phyloP scores from a whole-genome alignment of 2,329 filamentous ascomycete genomes.

The Trichoderma semiorbis region DNA sequence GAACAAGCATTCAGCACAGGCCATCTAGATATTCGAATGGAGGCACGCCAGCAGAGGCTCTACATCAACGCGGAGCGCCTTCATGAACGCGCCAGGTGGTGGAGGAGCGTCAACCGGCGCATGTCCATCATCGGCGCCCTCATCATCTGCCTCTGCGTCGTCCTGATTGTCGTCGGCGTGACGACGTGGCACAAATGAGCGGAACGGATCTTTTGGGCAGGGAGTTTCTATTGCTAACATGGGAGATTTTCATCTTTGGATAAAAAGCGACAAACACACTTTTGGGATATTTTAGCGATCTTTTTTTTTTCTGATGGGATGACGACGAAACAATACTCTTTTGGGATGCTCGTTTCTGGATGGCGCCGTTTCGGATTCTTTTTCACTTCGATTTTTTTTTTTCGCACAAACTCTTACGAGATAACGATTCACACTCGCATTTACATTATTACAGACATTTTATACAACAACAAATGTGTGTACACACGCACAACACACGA shows the following conservation, averaged over 20 bases:
- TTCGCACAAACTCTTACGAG: conserved; percentile 16
- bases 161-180: conserved; percentile 51
- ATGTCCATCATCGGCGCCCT: conserved; percentile 57
- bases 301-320: conserved; percentile 3
- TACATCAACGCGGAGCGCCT: conserved; percentile 43
- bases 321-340: background rate
- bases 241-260: background rate
- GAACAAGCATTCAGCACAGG: conserved; percentile 44
- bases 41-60: conserved; percentile 33
- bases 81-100: conserved; percentile 55
- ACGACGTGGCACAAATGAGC: conserved; percentile 40
- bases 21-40: conserved; percentile 37
- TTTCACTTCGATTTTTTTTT: background rate
- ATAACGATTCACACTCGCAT: conserved; percentile 13
- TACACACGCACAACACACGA: conserved; percentile 1
- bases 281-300: background rate
- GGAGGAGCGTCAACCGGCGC: conserved; percentile 56
- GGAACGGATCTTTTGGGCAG: background rate
- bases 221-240: background rate
- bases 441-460: background rate
- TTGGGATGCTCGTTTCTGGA: background rate
- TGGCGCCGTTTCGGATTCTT: background rate
- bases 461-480: background rate
- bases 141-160: conserved; percentile 49
- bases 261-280: background rate